Evolutionary conservation across 108 stramenopile genomes (phyloP), one percentile per base, ranked within the genome.

Genomic region (Cyclotella choctawhatcheeana): DNA sequence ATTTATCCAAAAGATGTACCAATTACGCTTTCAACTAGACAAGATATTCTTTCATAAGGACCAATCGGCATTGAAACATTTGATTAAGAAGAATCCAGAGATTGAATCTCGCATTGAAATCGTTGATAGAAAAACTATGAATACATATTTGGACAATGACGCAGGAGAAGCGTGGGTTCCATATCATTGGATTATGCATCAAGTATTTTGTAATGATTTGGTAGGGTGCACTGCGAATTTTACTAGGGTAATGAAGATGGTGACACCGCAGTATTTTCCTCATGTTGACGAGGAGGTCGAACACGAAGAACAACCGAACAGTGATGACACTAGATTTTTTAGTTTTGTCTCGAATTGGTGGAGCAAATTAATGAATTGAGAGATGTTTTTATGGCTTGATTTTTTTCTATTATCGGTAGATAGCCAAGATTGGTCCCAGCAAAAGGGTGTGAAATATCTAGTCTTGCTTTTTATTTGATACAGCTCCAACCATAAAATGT

Each of bases 1-100:
- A 37, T 63, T 73, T 53, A 52, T 73, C 16, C 35, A 44, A 54
- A 40, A 62, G 12, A 22, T 73, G 71, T 62, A 54, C 7, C 29
- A 73, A 7, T 37, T 62, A 18, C 50, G 71, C n/a, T 56, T 55
- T 20, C 27, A 48, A 20, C 43, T 58, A 44, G 58, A 59, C 0
- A 2, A 31, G 0, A 31, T 22, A 34, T 35, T 51, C 29, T 55
- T 54, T 56, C 61, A 63, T 25, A 73, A 64, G 40, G 71, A 73
- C 26, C 71, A 73, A 44, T 20, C 26, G 2, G 71, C 71, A 55
- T 54, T 73, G 52, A 52, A 63, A 44, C 22, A 40, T 16, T 22
- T 73, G 5, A 21, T 73, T 24, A 10, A 54, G 53, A 52, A 37
- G 29, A 31, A 43, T 24, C 37, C 62, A 30, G 25, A 31, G 24